Evolutionary conservation across 2,329 filamentous ascomycete species (phyloP).

Genomic region (Colletotrichum sp.): DNA sequence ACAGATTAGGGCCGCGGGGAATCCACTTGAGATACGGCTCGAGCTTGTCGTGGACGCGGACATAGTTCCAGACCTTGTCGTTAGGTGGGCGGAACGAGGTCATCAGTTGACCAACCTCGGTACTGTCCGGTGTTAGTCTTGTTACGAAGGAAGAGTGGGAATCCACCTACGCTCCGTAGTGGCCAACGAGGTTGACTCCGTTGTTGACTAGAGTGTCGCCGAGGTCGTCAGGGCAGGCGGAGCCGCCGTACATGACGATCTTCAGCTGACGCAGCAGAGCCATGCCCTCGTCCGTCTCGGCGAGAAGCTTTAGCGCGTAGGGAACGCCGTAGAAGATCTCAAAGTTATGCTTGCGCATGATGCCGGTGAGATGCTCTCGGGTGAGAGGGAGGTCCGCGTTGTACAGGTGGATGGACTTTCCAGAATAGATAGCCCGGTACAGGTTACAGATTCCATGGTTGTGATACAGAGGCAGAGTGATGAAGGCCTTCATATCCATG

Average conservation of each 20-base stretch:
- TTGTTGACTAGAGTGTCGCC: slow-evolving; percentile 57
- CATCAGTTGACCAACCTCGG: slow-evolving; percentile 68
- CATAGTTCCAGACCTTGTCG: slow-evolving; percentile 67
- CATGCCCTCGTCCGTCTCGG: slow-evolving; percentile 62
- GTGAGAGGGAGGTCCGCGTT: slow-evolving; percentile 63
- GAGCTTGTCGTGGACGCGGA: slow-evolving; percentile 51
- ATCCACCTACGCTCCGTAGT: slow-evolving; percentile 59
- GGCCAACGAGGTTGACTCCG: slow-evolving; percentile 59
- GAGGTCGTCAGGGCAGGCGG: slow-evolving; percentile 63
- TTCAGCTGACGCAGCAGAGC: slow-evolving; percentile 48
- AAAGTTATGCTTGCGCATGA: slow-evolving; percentile 46
- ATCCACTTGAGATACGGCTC: slow-evolving; percentile 37
- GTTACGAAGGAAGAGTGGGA: neutral
- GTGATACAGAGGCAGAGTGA: slow-evolving; percentile 65
- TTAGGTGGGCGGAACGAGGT: slow-evolving; percentile 58
- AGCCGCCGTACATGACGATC: slow-evolving; percentile 63
- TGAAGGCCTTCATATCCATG: slow-evolving; percentile 51
- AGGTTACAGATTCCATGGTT: slow-evolving; percentile 62
- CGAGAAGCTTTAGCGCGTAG: slow-evolving; percentile 67
- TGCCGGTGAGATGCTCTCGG: slow-evolving; percentile 47
- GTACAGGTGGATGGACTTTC: slow-evolving; percentile 57
- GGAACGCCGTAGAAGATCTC: slow-evolving; percentile 67
- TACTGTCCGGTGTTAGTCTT: slow-evolving; percentile 32
- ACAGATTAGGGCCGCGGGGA: slow-evolving; percentile 37
- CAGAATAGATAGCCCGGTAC: slow-evolving; percentile 56